Conservation (phyloP, 768 basidiomycete species). For the Agrocybe pediades region DNA sequence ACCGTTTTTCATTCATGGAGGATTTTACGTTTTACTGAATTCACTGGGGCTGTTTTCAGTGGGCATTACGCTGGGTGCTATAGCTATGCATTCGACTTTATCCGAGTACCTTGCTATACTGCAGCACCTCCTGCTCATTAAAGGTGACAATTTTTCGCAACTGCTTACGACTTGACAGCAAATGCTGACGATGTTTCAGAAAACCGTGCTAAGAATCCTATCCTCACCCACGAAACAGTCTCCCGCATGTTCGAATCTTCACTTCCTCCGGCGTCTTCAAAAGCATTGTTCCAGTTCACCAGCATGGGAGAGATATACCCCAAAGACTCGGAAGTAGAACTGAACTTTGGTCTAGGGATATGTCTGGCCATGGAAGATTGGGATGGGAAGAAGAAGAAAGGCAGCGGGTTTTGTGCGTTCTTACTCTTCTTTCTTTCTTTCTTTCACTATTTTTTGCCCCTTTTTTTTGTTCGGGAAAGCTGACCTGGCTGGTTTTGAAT, state of each 20-base stretch:
- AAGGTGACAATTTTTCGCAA: constrained; percentile 17
- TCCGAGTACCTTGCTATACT: constrained; percentile 31
- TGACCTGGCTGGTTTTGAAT: background rate
- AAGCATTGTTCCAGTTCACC: constrained; percentile 11
- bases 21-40: background rate
- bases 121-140: constrained; percentile 32
- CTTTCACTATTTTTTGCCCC: background rate
- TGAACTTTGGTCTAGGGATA: constrained; percentile 26
- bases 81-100: constrained; percentile 27
- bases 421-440: background rate
- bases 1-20: background rate
- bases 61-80: constrained; percentile 27
- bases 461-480: background rate
- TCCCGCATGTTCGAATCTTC: constrained; percentile 21
- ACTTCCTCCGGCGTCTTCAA: background rate
- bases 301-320: constrained; percentile 1
- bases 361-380: constrained; percentile 28
- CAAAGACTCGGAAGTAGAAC: constrained; percentile 10
- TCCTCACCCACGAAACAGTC: constrained; percentile 20
- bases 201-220: constrained; percentile 14
- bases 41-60: constrained; percentile 10
- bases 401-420: constrained; percentile 34
- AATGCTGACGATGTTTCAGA: background rate
- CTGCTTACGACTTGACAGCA: background rate
- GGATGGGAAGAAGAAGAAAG: constrained; percentile 29